A percentile compares a stretch with the other conserved stretches of the same genome.
Evolutionary conservation across 352 stramenopile genomes (phyloP).

Genomic region (Phytophthora sp.): DNA sequence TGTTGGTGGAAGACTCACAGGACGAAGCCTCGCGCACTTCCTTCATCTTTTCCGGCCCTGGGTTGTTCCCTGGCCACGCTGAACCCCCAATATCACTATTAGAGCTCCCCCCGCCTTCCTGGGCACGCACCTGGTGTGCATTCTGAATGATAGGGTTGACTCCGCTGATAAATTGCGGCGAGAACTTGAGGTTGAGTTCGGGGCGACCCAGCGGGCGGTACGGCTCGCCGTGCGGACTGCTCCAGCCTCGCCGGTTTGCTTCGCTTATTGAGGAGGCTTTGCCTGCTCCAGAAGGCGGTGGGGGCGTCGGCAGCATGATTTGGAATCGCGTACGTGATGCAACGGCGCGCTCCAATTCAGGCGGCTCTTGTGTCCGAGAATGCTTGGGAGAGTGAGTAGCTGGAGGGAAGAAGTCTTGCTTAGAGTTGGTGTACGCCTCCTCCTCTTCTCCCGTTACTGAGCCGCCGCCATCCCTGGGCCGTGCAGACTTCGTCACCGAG

Average conservation of each 20-base stretch:
- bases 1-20: not conserved
- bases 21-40: slow-evolving; percentile 19
- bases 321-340: slow-evolving; percentile 59
- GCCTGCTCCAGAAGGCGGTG: not conserved
- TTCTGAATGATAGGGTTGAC: slow-evolving; percentile 45
- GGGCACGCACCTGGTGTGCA: slow-evolving; percentile 31
- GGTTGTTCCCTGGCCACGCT: not conserved
- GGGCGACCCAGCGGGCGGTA: slow-evolving; percentile 74
- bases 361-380: slow-evolving; percentile 13
- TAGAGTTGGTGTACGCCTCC: not conserved
- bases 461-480: not conserved
- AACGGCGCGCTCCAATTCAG: slow-evolving; percentile 50
- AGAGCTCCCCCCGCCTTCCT: slow-evolving; percentile 13
- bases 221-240: slow-evolving; percentile 71
- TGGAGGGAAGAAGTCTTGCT: not conserved
- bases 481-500: slow-evolving; percentile 1
- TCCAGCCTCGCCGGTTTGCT: slow-evolving; percentile 56
- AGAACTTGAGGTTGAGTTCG: slow-evolving; percentile 71
- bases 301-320: slow-evolving; percentile 45
- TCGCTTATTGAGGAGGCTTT: slow-evolving; percentile 1
- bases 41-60: slow-evolving; percentile 23
- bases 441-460: not conserved
- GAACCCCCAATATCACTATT: not conserved
- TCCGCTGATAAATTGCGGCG: slow-evolving; percentile 51
- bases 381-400: not conserved